Evolutionary conservation across 1,284 basidiomycete species (phyloP), one percentile per base, ranked within the genome.

Genomic region (Calocybe gambosa): DNA sequence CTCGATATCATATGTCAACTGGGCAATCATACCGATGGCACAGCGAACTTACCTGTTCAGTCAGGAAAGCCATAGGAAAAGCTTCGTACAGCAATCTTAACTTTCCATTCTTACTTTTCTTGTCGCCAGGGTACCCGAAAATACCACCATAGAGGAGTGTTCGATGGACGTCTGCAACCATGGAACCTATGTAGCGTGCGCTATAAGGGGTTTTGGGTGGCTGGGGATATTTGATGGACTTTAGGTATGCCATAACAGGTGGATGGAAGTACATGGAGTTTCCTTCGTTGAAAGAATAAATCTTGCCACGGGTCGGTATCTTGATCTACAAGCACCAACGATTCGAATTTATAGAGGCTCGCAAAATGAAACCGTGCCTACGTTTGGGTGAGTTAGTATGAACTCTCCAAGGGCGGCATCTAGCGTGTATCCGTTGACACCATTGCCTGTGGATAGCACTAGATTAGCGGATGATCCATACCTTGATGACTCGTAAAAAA

Each of bases 391-490:
- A 29, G 96, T 99, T 51, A 99, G 82, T 65, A 99, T 97, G 69
- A 99, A 99, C 73, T 99, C 96, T 59, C 96, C 96, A 36, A 97
- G 80, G 3, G 92, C 71, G 25, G 91, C 89, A 67, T 99, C 96
- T 43, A 99, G 84, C 12, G 96, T 99, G 74, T 97, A 99, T 42
- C 96, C 96, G 66, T 99, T 94, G 52, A 99, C 96, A 43, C 96
- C 96, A 50, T 86, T 78, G 13, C 96, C 96, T 19, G 94, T 98
- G 25, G 93, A 89, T 34, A 99, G 80, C 44, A 99, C 94, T 53
- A 99, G 72, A 69, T 99, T 99, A 60, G 93, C 93, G 21, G 42
- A 98, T 94, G 94, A 99, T 98, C 96, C 96, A 69, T 99, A 99
- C 93, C 89, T 91, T 53, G 12, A 23, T 23, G 21, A 23, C 21